A percentile compares a stretch with the other conserved stretches of the same genome.
Conservation (phyloP, 176 grass and related monocot species). For the Hordeum vulgare region MorexV3_pseudomolecules_assembly NC_058522.1:513276333-513276832, state of each 20-base stretch:
- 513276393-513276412: conserved; percentile 4
- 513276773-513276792: too few relatives aligned
- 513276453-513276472: conserved; percentile 15
- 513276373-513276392: conserved; percentile 11
- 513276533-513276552: conserved; percentile 56
- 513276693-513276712: neutral
- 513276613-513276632: neutral
- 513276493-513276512: conserved; percentile 84
- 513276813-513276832: neutral
- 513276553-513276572: conserved; percentile 71
- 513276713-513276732: neutral
- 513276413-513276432: conserved; percentile 1
- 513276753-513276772: neutral
- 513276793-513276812: neutral
- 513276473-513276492: conserved; percentile 79
- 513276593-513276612: neutral
- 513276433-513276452: neutral
- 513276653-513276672: neutral
- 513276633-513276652: neutral
- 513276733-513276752: neutral
- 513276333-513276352: conserved; percentile 18
- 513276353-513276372: conserved; percentile 16
- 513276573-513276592: conserved; percentile 35
- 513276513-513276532: conserved; percentile 84
- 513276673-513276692: neutral